Base-by-base conservation (phyloP, 139 green algal species). In the Pleodorina starrii region DNA sequence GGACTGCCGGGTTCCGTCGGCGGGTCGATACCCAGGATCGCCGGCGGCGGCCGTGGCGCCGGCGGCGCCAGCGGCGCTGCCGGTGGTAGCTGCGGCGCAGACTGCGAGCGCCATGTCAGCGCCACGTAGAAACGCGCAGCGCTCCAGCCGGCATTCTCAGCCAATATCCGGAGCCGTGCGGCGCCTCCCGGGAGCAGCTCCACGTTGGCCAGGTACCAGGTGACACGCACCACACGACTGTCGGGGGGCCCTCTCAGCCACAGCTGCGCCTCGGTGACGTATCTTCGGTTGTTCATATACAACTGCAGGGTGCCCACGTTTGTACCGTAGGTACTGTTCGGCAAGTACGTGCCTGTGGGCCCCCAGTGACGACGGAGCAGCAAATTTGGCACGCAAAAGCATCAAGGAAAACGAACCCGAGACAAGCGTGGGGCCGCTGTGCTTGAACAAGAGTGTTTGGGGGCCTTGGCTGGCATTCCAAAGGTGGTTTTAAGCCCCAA, bases 171-270 rank as follows among this genome's bases (percentile, higher is more conserved):
- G n/a, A 68, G 38, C 7, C 51, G 51, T 11, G 51, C 51, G 10
- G 46, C 32, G 7, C 54, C 32, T 10, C 48, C 76, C 10, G 44
- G 29, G 16, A 21, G 14, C 25, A 85, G 50, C 16, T 73, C 78
- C 54, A 85, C 51, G 38, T 85, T 85, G 36, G 78, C 17, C 51
- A 85, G 38, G 50, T 85, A 85, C 51, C 51, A 85, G 9, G 51
- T 85, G 36, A 54, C 78, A 29, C 78, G 78, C 25, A 71, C 78
- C 51, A 54, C 21, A 1, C 51, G 51, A 51, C 78, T 84, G 76
- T 48, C 76, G 32, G 5, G 32, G 5, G 76, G 76, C 10, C 76
- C 76, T 5, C n/a, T 32, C 4, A 71, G 32, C 50, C 50, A 84
- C 78, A 85, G 51, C 50, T 32, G 51, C 78, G 71, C 76, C 3